Percentiles rank a stretch among this genome's conserved stretches.
These are phyloP conservation scores for Entomortierella parvispora DNA, from an alignment of 192 early-diverging fungal genomes.

Conservation along the genomic window DNA sequence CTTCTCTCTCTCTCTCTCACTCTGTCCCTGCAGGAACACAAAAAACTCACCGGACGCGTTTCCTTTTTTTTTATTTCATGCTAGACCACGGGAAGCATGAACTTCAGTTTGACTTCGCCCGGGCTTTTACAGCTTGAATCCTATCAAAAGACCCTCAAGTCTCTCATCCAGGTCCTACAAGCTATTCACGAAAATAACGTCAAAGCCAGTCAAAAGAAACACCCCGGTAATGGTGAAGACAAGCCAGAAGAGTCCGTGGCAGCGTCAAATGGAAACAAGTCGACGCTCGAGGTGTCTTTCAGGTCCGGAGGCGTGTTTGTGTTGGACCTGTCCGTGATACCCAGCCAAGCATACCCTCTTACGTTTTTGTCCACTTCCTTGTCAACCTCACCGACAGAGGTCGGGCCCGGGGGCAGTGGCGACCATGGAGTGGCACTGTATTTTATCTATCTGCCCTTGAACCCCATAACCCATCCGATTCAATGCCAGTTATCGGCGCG, in stretches of 20 bases:
- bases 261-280: neutral
- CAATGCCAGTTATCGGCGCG: conserved; percentile 39
- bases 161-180: conserved; percentile 11
- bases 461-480: conserved; percentile 23
- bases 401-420: too few species aligned
- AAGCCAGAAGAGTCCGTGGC: too few species aligned
- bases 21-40: neutral
- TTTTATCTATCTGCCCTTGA: conserved; percentile 23
- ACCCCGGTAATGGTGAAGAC: neutral
- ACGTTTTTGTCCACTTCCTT: conserved; percentile 14
- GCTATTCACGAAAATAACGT: neutral
- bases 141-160: conserved; percentile 29
- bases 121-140: conserved; percentile 20
- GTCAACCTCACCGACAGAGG: too few species aligned
- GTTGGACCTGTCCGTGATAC: conserved; percentile 12
- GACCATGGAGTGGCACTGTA: conserved; percentile 4
- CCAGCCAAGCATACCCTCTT: conserved; percentile 16
- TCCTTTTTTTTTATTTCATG: neutral
- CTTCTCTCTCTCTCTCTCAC: neutral
- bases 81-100: conserved; percentile 38
- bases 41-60: neutral
- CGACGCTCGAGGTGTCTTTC: neutral
- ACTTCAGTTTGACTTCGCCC: conserved; percentile 31
- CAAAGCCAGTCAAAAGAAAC: neutral
- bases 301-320: conserved; percentile 17